Evolutionary conservation across 1,139 yeast genomes (phyloP), one percentile per base, ranked within the genome.

Genomic region (Sugiyamaella grinbergsii): DNA sequence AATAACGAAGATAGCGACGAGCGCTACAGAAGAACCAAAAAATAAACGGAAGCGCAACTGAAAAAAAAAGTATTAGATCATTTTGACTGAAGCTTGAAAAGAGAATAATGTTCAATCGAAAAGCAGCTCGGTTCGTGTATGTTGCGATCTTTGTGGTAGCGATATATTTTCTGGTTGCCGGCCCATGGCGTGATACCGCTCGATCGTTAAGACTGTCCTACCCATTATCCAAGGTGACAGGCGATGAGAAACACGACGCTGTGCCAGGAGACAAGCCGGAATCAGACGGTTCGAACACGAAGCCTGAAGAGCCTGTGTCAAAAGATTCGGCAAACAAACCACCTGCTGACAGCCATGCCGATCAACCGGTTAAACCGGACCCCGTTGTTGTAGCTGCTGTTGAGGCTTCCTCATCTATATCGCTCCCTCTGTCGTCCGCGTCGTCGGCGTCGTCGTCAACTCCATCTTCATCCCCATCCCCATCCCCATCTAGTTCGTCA

Each of bases 121-220:
- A 41, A 15, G 37, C 45, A 3, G 37, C 37, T 32, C 36, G 45
- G 19, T 41, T 41, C 10, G 45, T 41, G 13, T 41, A 41, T 33
- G 31, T 32, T 4, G 45, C 45, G 28, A 8, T 41, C 13, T 13
- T 41, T 16, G 6, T 29, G 13, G 45, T 41, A 15, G 45, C 38
- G 15, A 31, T 41, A 11, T 41, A 41, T 19, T 41, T 31, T 15
- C 5, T 41, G 26, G 37, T 38, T 1, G 36, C 31, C 4, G 45
- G 45, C 8, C 37, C 45, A 11, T 41, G 45, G 45, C 31, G 43
- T n/a, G 34, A 40, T 8, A 40, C 43, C 5, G 43, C 43, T 8
- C 15, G 32, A 18, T 40, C 43, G 7, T 28, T 40, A 40, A 29
- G 24, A 29, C 19, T 40, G 24, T 40, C 43, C 5, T 40, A 40